Base-by-base conservation (phyloP, 2,329 filamentous ascomycete species). In the Ophiocordyceps camponoti-saundersi region DNA sequence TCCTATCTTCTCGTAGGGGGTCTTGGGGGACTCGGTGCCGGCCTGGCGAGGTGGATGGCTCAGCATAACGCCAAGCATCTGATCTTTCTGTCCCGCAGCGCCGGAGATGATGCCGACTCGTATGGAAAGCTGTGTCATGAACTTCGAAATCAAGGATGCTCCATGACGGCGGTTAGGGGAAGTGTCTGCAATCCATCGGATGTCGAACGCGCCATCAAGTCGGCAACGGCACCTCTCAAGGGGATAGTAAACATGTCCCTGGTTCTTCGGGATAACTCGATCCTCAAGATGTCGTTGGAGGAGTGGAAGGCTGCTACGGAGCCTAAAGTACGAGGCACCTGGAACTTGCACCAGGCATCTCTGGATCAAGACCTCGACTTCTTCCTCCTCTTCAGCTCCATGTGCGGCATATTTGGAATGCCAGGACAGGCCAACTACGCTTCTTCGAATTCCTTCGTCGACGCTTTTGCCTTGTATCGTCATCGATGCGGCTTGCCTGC, bases 391-490 rank as follows among this genome's bases (percentile, higher is more conserved):
- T 51, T 55, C 42, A 55, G 53, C 16, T 64, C 61, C 22, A 50
- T 58, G 15, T 52, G 51, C 0, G 55, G 51, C 30, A 46, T 58
- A 0, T 42, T 59, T 8, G 61, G 56, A 1, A 50, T 53, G 6
- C 43, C 50, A 2, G 53, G 51, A 2, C 60, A 65, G 45, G 53
- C 56, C 44, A 65, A 62, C 47, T 67, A 67, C 45, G 51, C 55
- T 3, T 57, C 62, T 2, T 63, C 56, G 6, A 45, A 43, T 21
- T 20, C 26, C 6, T 48, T 42, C n/a, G 26, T 63, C 34, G 57
- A 60, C 32, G 52, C 55, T 2, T 56, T 65, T 16, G 56, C 54
- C 22, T 45, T 47, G 23, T 48, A 49, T 21, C 48, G 51, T 10
- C 48, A 49, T 23, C 11, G 40, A 29, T 6, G 23, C 15, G 46